phyloP scores from a whole-genome alignment of 2,329 filamentous ascomycete genomes.

The Fusarium sororula region DNA sequence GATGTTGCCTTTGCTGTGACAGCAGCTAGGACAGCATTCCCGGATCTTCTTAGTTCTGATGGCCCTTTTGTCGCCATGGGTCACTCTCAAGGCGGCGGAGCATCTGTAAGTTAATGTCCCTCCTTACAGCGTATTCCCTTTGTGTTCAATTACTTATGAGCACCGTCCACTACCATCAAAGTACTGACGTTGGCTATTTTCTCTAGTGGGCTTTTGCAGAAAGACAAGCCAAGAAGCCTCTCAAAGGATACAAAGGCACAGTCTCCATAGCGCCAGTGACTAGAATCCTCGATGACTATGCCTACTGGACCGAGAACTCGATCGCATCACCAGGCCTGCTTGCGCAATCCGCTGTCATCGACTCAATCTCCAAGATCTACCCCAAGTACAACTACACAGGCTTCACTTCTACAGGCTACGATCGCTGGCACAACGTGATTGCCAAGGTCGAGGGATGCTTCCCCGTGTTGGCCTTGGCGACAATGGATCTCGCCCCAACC shows the following conservation, averaged over 20 bases:
- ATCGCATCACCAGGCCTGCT: slow-evolving; percentile 1
- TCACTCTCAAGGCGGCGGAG: neutral
- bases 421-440: slow-evolving; percentile 25
- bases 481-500: neutral
- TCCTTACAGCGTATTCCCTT: neutral
- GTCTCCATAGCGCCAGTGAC: slow-evolving; percentile 23
- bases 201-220: slow-evolving; percentile 22
- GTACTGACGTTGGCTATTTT: neutral
- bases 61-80: neutral
- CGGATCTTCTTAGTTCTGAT: neutral
- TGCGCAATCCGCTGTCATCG: slow-evolving; percentile 2
- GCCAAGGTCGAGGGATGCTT: slow-evolving; percentile 19
- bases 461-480: neutral
- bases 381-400: slow-evolving; percentile 24
- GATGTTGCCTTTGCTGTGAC: slow-evolving; percentile 24
- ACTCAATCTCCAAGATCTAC: slow-evolving; percentile 20
- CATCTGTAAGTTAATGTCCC: neutral
- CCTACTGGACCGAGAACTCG: slow-evolving; percentile 3
- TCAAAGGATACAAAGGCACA: slow-evolving; percentile 22
- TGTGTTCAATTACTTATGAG: neutral
- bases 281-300: slow-evolving; percentile 13
- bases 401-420: slow-evolving; percentile 7
- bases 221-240: slow-evolving; percentile 17
- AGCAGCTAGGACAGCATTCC: slow-evolving; percentile 17
- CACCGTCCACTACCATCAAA: accelerated